Percentiles rank a stretch among this genome's conserved stretches.
Evolutionary conservation across 139 green algal species (phyloP).

Genomic region (Eudorina sp.): DNA sequence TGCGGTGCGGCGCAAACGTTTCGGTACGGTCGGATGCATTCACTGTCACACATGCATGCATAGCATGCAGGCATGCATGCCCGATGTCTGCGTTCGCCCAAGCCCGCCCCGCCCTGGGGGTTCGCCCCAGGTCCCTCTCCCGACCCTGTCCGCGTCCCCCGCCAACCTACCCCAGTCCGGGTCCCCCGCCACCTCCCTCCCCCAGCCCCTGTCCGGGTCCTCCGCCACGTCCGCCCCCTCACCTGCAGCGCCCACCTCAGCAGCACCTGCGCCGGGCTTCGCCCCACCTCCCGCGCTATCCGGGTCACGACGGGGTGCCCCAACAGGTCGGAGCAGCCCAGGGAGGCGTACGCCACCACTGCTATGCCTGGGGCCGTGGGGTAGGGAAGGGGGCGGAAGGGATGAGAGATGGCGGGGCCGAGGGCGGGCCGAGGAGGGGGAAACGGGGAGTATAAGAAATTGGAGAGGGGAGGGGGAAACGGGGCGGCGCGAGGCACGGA

Average conservation of each 20-base stretch:
- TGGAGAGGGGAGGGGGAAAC: no score
- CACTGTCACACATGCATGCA: no score
- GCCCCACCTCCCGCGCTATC: slow-evolving; percentile 44
- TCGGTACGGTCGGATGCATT: no score
- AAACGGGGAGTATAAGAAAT: not conserved
- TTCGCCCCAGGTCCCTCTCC: no score
- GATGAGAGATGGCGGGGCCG: not conserved
- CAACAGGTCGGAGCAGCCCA: slow-evolving; percentile 70
- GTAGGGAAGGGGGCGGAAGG: not conserved
- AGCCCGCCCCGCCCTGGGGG: no score
- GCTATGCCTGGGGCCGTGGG: slow-evolving; percentile 26
- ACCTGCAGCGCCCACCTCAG: slow-evolving; percentile 80
- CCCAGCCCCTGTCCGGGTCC: not conserved
- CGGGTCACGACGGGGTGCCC: slow-evolving; percentile 51
- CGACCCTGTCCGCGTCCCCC: no score
- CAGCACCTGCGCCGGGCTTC: slow-evolving; percentile 76
- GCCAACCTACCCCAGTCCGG: no score
- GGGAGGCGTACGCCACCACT: slow-evolving; percentile 67
- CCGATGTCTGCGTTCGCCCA: no score
- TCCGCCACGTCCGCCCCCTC: not conserved
- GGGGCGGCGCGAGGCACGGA: no score
- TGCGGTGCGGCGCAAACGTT: no score
- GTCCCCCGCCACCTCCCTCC: not conserved
- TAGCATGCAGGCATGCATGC: no score
- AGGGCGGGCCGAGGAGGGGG: not conserved